Conservation (phyloP, 805 yeast genomes). For the Zygosaccharomyces bailii region DNA sequence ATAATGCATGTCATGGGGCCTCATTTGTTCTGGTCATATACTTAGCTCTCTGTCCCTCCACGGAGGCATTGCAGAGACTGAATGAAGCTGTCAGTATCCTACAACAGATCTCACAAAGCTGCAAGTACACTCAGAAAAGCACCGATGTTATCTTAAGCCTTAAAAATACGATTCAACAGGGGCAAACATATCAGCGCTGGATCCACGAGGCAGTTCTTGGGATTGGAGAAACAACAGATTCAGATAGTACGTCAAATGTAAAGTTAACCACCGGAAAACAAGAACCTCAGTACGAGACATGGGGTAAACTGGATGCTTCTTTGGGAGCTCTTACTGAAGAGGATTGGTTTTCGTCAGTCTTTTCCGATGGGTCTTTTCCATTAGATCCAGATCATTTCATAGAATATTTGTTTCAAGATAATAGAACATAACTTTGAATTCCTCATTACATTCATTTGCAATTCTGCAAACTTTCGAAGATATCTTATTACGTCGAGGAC, state of each 20-base stretch:
- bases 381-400: slow-evolving; percentile 10
- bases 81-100: slow-evolving; percentile 10
- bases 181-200: slow-evolving; percentile 14
- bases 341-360: slow-evolving; percentile 9
- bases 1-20: too few relatives aligned
- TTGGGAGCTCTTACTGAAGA: slow-evolving; percentile 12
- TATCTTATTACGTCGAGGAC: too few relatives aligned
- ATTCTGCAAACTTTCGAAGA: too few relatives aligned
- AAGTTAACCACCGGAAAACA: not conserved
- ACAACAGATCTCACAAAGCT: slow-evolving; percentile 11
- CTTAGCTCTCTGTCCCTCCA: slow-evolving; percentile 13
- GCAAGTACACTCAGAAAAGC: slow-evolving; percentile 12
- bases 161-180: slow-evolving; percentile 10
- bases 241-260: not conserved
- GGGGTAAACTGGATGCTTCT: slow-evolving; percentile 11
- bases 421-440: not conserved
- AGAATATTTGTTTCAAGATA: slow-evolving; percentile 10
- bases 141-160: slow-evolving; percentile 10
- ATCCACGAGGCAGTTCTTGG: slow-evolving; percentile 11
- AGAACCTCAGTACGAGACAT: slow-evolving; percentile 6
- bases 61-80: slow-evolving; percentile 11
- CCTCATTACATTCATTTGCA: not conserved
- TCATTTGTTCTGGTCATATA: slow-evolving; percentile 11
- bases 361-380: slow-evolving; percentile 12
- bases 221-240: slow-evolving; percentile 7